Percentiles rank a stretch among this genome's conserved stretches.
phyloP scores from a whole-genome alignment of 345 rosid species.

The Rubroshorea leprosula region DNA sequence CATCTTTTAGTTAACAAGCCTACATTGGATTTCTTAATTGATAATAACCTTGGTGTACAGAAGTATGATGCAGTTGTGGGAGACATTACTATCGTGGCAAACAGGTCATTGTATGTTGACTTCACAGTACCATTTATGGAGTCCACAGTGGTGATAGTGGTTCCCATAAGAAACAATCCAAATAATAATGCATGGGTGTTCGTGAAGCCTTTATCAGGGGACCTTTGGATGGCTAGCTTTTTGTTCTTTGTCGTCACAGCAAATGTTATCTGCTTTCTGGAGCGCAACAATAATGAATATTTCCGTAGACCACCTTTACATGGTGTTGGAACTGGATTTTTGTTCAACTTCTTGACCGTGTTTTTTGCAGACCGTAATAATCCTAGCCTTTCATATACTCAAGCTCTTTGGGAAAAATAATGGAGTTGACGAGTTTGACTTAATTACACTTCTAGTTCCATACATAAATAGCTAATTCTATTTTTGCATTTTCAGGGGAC shows the following conservation, averaged over 20 bases:
- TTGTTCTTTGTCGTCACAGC: constrained; percentile 17
- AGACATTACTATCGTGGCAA: constrained; percentile 37
- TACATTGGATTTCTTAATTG: background rate
- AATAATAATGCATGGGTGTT: constrained; percentile 18
- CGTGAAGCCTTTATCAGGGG: constrained; percentile 9
- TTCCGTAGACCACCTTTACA: background rate
- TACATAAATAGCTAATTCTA: too few relatives aligned
- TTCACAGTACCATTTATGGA: constrained; percentile 28
- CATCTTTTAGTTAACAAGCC: background rate
- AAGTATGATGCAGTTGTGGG: constrained; percentile 42
- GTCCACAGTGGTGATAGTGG: constrained; percentile 18
- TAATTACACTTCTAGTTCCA: background rate
- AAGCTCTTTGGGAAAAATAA: too few relatives aligned
- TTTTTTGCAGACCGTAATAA: constrained; percentile 19
- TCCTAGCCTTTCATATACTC: background rate
- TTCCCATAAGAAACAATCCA: constrained; percentile 3
- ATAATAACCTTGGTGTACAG: constrained; percentile 3
- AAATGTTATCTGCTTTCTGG: constrained; percentile 19
- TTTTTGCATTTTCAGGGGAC: constrained; percentile 11
- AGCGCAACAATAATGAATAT: background rate
- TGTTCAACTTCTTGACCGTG: constrained; percentile 20
- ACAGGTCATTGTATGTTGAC: constrained; percentile 26
- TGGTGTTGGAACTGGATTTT: background rate
- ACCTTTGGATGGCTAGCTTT: constrained; percentile 16
- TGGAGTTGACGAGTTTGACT: too few relatives aligned